These are phyloP conservation scores for Gentiana straminea DNA, from an alignment of 257 asterid species.

Conservation along the genomic window DNA sequence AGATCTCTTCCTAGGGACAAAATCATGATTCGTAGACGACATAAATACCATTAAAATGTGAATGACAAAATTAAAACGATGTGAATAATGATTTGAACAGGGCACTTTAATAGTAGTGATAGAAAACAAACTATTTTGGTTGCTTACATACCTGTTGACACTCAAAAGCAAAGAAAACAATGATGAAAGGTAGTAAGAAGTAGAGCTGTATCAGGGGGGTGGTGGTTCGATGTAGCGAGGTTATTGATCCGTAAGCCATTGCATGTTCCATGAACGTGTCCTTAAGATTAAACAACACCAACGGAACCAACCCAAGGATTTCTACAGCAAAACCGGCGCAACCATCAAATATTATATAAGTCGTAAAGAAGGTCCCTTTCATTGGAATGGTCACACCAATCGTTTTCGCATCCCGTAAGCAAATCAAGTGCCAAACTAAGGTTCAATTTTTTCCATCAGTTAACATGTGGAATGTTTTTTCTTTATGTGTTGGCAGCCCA, in stretches of 20 bases:
- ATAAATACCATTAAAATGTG: too few species aligned
- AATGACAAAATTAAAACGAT: too few species aligned
- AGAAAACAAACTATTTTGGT: too few species aligned
- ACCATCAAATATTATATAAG: conserved; percentile 85
- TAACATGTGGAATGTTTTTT: too few species aligned
- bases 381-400: conserved; percentile 70
- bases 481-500: too few species aligned
- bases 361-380: conserved; percentile 85
- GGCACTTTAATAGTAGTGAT: too few species aligned
- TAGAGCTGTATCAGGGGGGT: conserved; percentile 74
- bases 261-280: conserved; percentile 63
- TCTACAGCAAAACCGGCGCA: conserved; percentile 93
- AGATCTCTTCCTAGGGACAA: too few species aligned
- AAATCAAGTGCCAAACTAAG: neutral
- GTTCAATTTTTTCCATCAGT: too few species aligned
- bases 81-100: too few species aligned
- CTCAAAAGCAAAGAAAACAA: conserved; percentile 62
- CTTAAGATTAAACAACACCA: conserved; percentile 52
- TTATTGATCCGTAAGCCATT: conserved; percentile 57
- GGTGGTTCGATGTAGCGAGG: conserved; percentile 38
- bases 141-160: conserved; percentile 87
- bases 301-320: conserved; percentile 53
- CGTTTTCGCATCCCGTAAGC: conserved; percentile 60
- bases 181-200: conserved; percentile 76
- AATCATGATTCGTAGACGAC: too few species aligned